Base-by-base conservation (phyloP, 306 rosid species). In the Cicer pinnatifidum region DNA sequence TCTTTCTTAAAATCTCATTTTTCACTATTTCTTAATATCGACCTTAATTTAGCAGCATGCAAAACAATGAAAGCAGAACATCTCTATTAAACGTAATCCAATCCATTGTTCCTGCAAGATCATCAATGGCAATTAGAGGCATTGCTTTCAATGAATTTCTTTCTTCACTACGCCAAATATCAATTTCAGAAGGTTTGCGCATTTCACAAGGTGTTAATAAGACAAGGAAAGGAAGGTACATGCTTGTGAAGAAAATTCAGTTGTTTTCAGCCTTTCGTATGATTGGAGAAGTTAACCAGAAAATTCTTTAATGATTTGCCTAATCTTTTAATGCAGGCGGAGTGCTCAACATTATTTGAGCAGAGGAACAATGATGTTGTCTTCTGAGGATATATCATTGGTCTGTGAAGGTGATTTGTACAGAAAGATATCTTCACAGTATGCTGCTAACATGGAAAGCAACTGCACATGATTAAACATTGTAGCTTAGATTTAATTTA, bases 291-390 rank as follows among this genome's bases (percentile, higher is more conserved):
- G n/a, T 60, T 60, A 12, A 33, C 28, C 51, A 15, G 54, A 10
- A 10, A 62, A n/a, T 48, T 67, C 68, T 50, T 63, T n/a, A 57
- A 41, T 57, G 28, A 71, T 39, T 78, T 38, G 9, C 39, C 37
- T 80, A 74, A 61, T 73, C 51, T 75, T 75, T 56, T 44, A 67
- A 81, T 75, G 83, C 84, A 94, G 96, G 84, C 76, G 91, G 39
- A 69, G 79, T 79, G 82, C 88, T 75, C 87, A 71, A 48, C 97
- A 94, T 82, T 87, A 94, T 86, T 82, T 91, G 80, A 88, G 92
- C 58, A 83, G 65, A 52, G 88, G 92, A 61, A 46, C 37, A 46
- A 67, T 75, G 75, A 59, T 76, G 84, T 80, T 91, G 75, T 80
- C 92, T 10, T 87, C 88, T 6, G 91, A 91, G 73, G 88, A 89